Percentiles rank a stretch among this genome's conserved stretches.
Evolutionary conservation across 179 eudicot species (phyloP).

Genomic region (Pouteria campechiana): DNA sequence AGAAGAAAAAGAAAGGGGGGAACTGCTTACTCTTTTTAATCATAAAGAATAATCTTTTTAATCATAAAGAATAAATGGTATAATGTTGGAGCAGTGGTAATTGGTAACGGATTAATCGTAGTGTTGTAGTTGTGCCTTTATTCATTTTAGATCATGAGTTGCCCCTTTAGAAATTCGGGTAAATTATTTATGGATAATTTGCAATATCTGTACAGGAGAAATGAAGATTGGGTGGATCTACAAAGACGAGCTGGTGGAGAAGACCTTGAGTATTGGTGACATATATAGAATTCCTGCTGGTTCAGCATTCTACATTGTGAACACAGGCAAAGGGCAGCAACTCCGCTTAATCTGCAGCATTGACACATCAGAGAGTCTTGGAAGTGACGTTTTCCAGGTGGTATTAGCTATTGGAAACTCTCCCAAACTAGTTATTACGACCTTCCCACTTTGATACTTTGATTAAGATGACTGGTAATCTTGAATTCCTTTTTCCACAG

Average conservation of each 20-base stretch:
- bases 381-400: conserved; percentile 50
- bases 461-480: background rate
- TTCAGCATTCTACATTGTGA: conserved; percentile 63
- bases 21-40: no score
- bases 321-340: conserved; percentile 54
- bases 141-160: no score
- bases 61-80: no score
- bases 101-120: no score
- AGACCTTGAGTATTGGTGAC: conserved; percentile 48
- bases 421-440: background rate
- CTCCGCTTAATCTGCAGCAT: conserved; percentile 65
- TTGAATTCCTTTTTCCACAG: conserved; percentile 18
- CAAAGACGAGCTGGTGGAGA: conserved; percentile 49
- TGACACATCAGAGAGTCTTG: conserved; percentile 40
- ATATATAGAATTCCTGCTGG: conserved; percentile 67
- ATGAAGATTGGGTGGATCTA: conserved; percentile 60
- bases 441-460: background rate
- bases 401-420: no score
- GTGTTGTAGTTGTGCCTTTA: no score
- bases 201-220: conserved; percentile 64
- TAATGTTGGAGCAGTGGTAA: no score
- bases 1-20: no score
- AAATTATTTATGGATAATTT: no score
- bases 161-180: no score
- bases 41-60: no score